Evolutionary conservation across 2,329 filamentous ascomycete species (phyloP).

Genomic region (Penicillium sp.): DNA sequence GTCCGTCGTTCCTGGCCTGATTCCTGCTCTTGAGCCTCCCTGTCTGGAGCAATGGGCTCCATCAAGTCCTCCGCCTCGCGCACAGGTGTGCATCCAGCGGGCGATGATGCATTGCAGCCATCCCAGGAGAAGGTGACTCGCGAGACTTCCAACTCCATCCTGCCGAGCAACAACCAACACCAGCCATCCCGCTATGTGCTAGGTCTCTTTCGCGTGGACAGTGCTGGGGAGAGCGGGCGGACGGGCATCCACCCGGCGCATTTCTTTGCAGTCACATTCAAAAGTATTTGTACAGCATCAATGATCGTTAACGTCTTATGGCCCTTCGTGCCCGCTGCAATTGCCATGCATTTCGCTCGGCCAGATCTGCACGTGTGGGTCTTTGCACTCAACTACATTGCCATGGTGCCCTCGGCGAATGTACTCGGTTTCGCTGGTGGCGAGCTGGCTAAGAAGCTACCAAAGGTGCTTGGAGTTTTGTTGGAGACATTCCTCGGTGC

Average conservation of each 20-base stretch:
- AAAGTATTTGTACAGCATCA: conserved; percentile 64
- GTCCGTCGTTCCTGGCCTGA: background rate
- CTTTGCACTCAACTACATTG: conserved; percentile 72
- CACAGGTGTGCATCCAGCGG: conserved; percentile 6
- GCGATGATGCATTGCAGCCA: conserved; percentile 3
- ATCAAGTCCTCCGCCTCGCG: conserved; percentile 13
- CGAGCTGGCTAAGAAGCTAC: conserved; percentile 72
- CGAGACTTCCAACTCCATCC: conserved; percentile 16
- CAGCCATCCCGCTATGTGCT: conserved; percentile 17
- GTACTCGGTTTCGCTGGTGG: conserved; percentile 73
- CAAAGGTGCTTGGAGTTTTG: conserved; percentile 61
- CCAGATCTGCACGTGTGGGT: conserved; percentile 62
- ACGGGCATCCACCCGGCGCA: conserved; percentile 64
- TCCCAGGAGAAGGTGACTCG: conserved; percentile 19
- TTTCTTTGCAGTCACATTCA: conserved; percentile 65
- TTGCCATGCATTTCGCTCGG: conserved; percentile 62
- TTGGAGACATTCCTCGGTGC: conserved; percentile 65
- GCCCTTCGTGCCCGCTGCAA: conserved; percentile 72
- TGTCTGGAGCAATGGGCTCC: conserved; percentile 16
- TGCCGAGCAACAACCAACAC: conserved; percentile 31
- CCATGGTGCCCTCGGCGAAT: conserved; percentile 77
- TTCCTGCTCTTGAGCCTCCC: background rate
- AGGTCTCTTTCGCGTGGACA: conserved; percentile 37
- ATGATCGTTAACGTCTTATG: conserved; percentile 70
- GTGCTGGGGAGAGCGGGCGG: conserved; percentile 67